These are phyloP conservation scores for Calonectria leucothoes DNA, from an alignment of 2,329 filamentous ascomycete species.

Conservation along the genomic window DNA sequence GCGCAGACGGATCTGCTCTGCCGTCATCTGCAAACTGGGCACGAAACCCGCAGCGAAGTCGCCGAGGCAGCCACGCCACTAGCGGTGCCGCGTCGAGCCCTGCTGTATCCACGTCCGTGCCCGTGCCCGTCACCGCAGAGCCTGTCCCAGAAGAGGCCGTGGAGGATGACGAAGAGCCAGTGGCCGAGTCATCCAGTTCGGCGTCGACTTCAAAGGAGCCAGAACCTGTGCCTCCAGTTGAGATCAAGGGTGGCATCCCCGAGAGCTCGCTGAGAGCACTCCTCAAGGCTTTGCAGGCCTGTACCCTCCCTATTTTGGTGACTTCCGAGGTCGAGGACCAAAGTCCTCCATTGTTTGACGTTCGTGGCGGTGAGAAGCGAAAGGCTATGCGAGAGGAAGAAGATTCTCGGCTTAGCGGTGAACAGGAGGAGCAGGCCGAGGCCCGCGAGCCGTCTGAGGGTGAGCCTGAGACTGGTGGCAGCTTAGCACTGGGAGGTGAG, in stretches of 20 bases:
- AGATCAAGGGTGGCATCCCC: constrained; percentile 19
- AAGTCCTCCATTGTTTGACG: constrained; percentile 82
- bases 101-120: constrained; percentile 71
- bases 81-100: constrained; percentile 87
- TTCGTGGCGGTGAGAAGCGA: constrained; percentile 83
- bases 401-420: constrained; percentile 59
- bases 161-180: constrained; percentile 45
- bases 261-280: constrained; percentile 49
- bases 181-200: constrained; percentile 33
- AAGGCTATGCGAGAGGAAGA: constrained; percentile 82
- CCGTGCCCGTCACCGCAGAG: constrained; percentile 66
- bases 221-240: constrained; percentile 9
- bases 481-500: constrained; percentile 90
- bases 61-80: constrained; percentile 82
- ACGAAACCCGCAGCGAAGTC: constrained; percentile 73
- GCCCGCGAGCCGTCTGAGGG: constrained; percentile 71
- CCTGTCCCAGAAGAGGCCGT: constrained; percentile 56
- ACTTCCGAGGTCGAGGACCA: constrained; percentile 35
- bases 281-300: constrained; percentile 51
- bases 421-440: constrained; percentile 62
- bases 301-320: constrained; percentile 44
- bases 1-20: constrained; percentile 86
- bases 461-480: constrained; percentile 82
- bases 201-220: constrained; percentile 27
- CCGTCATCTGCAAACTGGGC: constrained; percentile 97